Evolutionary conservation across 228 moss, liverwort and hornwort species (phyloP), one percentile per base, ranked within the genome.

Genomic region (Sphagnum magellanicum): DNA sequence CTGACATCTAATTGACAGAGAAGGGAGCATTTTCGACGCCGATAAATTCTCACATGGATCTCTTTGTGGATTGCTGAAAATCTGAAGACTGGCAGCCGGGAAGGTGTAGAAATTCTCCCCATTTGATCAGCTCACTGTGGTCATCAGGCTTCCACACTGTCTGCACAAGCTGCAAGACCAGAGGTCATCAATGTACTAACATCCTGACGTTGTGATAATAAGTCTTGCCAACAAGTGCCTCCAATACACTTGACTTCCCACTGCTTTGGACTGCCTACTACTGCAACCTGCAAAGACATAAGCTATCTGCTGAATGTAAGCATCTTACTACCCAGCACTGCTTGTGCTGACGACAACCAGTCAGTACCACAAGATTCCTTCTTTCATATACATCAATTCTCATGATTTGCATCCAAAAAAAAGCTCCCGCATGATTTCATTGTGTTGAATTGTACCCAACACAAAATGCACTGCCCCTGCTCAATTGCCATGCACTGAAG

Each of bases 221-320:
- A 97, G 78, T 97, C 96, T 91, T 84, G 63, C 96, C 96, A 58
- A 97, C 92, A 55, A 97, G 79, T 60, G 96, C 93, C 81, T 97
- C 96, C 59, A 97, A 80, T 52, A 97, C 96, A 71, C 93, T 97
- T 66, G 93, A 97, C 71, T 97, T 97, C 10, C 96, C 96, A 77
- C 96, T 91, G 74, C 96, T 97, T 76, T 97, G 96, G 96, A 71
- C 96, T 93, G 53, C 96, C 96, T 46, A 97, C 96, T 65, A 97
- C 96, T 60, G 96, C 96, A 68, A 97, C 96, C 81, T 97, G 85
- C 73, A 17, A 17, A 17, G 0, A 17, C 17, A 17, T 17, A 17
- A 17, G 17, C 17, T 17, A 17, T 17, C 17, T 17, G 17, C 17
- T 17, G 17, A 17, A 17, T 17, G 17, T 17, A 17, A 17, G 17